Conservation (phyloP, 2,329 filamentous ascomycete species). For the Pseudonectria foliicola region DNA sequence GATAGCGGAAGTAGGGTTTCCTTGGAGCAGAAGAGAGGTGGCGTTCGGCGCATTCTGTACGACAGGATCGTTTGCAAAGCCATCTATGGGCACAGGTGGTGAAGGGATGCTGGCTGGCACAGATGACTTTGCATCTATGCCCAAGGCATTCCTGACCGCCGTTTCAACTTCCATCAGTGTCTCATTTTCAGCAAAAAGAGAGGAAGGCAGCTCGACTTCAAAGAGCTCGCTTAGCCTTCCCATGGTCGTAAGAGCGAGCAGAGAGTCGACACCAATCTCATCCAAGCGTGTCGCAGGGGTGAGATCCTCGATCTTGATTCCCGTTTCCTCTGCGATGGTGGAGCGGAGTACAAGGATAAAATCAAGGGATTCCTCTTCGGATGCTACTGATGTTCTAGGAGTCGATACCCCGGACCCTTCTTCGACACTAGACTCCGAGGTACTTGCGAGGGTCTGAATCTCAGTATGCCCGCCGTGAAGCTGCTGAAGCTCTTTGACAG, state of each 20-base stretch:
- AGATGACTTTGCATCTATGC: background rate
- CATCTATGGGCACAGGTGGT: background rate
- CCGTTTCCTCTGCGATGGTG: slow-evolving; percentile 14
- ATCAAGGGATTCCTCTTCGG: slow-evolving; percentile 6
- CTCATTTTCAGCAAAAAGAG: slow-evolving; percentile 12
- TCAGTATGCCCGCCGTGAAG: background rate
- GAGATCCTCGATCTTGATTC: slow-evolving; percentile 10
- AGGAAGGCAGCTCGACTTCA: slow-evolving; percentile 8
- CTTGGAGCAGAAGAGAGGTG: slow-evolving; percentile 18
- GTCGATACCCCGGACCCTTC: slow-evolving; percentile 44
- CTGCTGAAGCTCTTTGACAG: slow-evolving; percentile 11
- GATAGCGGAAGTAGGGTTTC: slow-evolving; percentile 5
- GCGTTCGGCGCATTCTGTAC: slow-evolving; percentile 10
- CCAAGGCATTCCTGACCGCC: slow-evolving; percentile 7
- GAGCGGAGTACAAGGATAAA: slow-evolving; percentile 8
- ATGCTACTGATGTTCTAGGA: slow-evolving; percentile 9
- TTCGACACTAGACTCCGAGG: slow-evolving; percentile 57
- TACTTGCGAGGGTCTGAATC: slow-evolving; percentile 56
- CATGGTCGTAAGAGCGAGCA: slow-evolving; percentile 11
- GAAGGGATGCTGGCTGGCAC: background rate
- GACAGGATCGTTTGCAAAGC: slow-evolving; percentile 1
- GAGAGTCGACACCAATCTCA: slow-evolving; percentile 15
- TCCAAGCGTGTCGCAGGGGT: slow-evolving; percentile 8
- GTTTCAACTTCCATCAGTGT: slow-evolving; percentile 12
- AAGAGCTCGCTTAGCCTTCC: slow-evolving; percentile 20